Percentiles rank a stretch among this genome's conserved stretches.
These are phyloP conservation scores for Beauveria sp. DNA, from an alignment of 2,329 filamentous ascomycete genomes.

Conservation along the genomic window DNA sequence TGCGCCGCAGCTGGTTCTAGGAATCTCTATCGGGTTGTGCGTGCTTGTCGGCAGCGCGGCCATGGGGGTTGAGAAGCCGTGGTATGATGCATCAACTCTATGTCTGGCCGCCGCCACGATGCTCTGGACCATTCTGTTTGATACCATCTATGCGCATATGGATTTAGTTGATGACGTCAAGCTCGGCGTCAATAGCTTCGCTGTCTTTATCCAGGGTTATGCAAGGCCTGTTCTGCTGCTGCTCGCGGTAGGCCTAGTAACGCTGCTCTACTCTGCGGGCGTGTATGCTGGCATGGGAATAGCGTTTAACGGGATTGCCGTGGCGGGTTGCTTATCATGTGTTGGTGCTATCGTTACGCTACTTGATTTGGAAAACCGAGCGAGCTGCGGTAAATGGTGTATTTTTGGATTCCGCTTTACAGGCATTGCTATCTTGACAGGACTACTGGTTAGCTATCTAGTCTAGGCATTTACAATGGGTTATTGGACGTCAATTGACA, in stretches of 20 bases:
- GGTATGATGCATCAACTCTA: conserved; percentile 18
- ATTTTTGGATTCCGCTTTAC: not conserved
- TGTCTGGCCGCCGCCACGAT: conserved; percentile 22
- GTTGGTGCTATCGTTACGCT: not conserved
- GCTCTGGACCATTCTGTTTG: conserved; percentile 27
- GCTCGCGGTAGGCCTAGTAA: not conserved
- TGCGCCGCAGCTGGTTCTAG: conserved; percentile 27
- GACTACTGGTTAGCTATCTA: not conserved
- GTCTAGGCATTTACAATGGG: not conserved
- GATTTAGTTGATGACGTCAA: conserved; percentile 26
- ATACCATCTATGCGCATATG: conserved; percentile 30
- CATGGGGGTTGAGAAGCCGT: conserved; percentile 17
- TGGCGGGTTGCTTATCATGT: not conserved
- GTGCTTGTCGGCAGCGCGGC: conserved; percentile 23
- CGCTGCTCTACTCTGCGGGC: not conserved
- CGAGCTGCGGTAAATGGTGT: not conserved
- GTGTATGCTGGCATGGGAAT: not conserved
- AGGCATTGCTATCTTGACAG: not conserved
- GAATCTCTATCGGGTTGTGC: conserved; percentile 24
- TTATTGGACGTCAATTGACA: too few relatives aligned
- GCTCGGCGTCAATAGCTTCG: conserved; percentile 26
- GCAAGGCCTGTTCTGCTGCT: not conserved
- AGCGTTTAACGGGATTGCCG: not conserved
- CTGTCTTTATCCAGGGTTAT: conserved; percentile 16
- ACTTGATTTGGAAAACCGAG: not conserved